These are phyloP conservation scores for Colletotrichum acutatum DNA, from an alignment of 2,329 filamentous ascomycete species.

Conservation along the genomic window DNA sequence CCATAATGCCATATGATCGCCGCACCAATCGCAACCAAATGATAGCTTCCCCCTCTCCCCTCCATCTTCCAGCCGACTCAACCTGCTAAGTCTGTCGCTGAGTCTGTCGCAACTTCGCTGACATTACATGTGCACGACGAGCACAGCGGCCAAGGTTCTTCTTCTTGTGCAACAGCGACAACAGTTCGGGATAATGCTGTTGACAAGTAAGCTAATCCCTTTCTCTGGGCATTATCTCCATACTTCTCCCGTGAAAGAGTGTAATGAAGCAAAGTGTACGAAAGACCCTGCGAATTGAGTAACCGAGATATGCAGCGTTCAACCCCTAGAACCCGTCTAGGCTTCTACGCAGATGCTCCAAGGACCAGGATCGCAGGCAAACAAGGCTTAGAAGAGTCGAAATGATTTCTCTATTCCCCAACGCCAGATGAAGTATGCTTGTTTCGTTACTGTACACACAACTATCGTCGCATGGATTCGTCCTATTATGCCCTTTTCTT, in stretches of 20 bases:
- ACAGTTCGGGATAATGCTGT: too few species aligned
- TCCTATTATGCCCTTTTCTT: background rate
- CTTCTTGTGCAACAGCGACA: too few species aligned
- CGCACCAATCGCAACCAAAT: background rate
- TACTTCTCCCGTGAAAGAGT: too few species aligned
- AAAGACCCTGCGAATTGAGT: too few species aligned
- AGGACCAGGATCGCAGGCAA: background rate
- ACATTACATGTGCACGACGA: background rate
- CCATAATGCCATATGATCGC: background rate
- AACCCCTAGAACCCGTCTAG: too few species aligned
- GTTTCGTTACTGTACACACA: slow-evolving; percentile 34
- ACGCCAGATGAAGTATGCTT: slow-evolving; percentile 35
- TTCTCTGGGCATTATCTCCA: too few species aligned
- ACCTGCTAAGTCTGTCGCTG: too few species aligned
- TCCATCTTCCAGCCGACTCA: too few species aligned
- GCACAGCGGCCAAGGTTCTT: background rate
- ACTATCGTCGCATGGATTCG: slow-evolving; percentile 28
- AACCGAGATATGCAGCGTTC: too few species aligned
- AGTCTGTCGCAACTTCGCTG: background rate
- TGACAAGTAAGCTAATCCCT: too few species aligned
- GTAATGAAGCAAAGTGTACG: too few species aligned
- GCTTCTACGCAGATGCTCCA: background rate
- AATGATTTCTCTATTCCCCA: slow-evolving; percentile 32
- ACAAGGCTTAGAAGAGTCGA: slow-evolving; percentile 9
- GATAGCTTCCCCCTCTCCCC: background rate